These are phyloP conservation scores for Ogataea zsoltii DNA, from an alignment of 805 yeast genomes.

Conservation along the genomic window DNA sequence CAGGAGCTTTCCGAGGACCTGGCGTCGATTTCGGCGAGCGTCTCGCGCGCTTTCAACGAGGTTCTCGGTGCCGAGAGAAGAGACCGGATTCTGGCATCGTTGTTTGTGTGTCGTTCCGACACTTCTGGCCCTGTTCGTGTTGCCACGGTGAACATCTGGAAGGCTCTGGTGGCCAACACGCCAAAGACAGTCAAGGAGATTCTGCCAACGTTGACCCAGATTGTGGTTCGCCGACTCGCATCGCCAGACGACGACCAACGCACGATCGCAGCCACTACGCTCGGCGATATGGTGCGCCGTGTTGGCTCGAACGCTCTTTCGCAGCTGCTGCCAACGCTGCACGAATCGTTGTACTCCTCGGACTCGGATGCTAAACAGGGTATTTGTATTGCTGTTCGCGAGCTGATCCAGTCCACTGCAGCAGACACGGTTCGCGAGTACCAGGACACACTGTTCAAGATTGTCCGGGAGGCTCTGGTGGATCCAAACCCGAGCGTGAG, in stretches of 20 bases:
- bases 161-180: constrained; percentile 91
- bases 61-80: constrained; percentile 87
- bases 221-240: constrained; percentile 81
- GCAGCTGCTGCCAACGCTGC: constrained; percentile 82
- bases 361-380: constrained; percentile 93
- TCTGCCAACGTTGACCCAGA: constrained; percentile 74
- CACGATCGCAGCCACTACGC: constrained; percentile 85
- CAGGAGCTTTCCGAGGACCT: constrained; percentile 64
- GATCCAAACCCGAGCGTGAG: constrained; percentile 76
- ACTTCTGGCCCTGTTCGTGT: constrained; percentile 82
- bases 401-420: constrained; percentile 75
- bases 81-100: constrained; percentile 78
- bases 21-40: constrained; percentile 47
- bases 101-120: constrained; percentile 94
- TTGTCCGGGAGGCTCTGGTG: constrained; percentile 76
- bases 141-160: constrained; percentile 94
- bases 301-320: constrained; percentile 87
- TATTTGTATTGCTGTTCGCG: constrained; percentile 90
- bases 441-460: constrained; percentile 68
- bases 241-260: constrained; percentile 78
- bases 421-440: constrained; percentile 59
- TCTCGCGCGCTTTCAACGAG: constrained; percentile 65
- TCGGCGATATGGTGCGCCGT: constrained; percentile 92
- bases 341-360: constrained; percentile 55
- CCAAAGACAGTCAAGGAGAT: constrained; percentile 94